A percentile compares a stretch with the other conserved stretches of the same genome.
Evolutionary conservation across 164 flowering plant species (phyloP).

Genomic region (Chimonanthus salicifolius): DNA sequence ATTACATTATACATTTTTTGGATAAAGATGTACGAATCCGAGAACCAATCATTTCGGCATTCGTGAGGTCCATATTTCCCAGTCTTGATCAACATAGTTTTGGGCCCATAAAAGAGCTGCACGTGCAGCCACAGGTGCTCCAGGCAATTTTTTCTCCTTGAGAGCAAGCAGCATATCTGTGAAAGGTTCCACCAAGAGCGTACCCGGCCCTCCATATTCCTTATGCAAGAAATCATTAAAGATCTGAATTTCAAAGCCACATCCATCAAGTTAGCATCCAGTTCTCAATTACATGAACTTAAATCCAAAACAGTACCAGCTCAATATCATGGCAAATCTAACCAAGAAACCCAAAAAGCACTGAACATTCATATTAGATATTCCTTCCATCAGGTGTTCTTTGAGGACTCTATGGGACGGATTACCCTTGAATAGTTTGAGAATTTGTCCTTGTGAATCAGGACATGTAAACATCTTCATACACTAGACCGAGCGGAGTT

Average conservation of each 20-base stretch:
- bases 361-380: neutral
- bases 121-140: slow-evolving; percentile 68
- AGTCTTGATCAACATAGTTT: slow-evolving; percentile 59
- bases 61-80: slow-evolving; percentile 57
- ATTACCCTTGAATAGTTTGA: neutral
- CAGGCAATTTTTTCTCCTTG: slow-evolving; percentile 61
- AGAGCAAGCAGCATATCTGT: slow-evolving; percentile 66
- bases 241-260: slow-evolving; percentile 38
- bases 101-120: slow-evolving; percentile 75
- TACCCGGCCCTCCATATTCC: slow-evolving; percentile 79
- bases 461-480: no score
- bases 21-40: neutral
- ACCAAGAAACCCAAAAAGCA: neutral
- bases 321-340: neutral
- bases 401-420: neutral
- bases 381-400: neutral
- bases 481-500: no score
- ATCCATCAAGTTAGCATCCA: neutral
- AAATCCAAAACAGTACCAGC: neutral
- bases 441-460: neutral
- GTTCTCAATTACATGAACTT: neutral
- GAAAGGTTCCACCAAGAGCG: slow-evolving; percentile 79
- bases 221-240: slow-evolving; percentile 51
- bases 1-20: neutral
- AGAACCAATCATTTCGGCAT: slow-evolving; percentile 10